phyloP scores from a whole-genome alignment of 805 yeast species.

The Metschnikowia baotianmanensis region DNA sequence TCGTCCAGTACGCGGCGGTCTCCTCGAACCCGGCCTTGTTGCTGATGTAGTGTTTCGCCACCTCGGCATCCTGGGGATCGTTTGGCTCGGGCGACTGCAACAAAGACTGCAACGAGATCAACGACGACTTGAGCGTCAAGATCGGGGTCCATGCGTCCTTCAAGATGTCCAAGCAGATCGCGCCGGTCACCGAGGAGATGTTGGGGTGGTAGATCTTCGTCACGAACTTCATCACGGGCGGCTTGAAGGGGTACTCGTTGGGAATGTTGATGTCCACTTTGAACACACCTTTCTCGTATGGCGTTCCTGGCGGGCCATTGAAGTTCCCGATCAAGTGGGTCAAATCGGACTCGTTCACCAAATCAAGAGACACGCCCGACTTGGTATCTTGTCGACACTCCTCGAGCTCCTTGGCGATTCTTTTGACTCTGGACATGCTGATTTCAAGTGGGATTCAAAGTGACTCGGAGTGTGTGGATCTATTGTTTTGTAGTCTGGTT shows the following conservation, averaged over 20 bases:
- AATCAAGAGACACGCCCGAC: conserved; percentile 69
- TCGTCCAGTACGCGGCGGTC: conserved; percentile 91
- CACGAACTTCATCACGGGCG: conserved; percentile 92
- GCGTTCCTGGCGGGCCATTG: conserved; percentile 94
- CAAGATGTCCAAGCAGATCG: conserved; percentile 85
- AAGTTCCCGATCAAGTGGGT: conserved; percentile 87
- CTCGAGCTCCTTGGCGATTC: conserved; percentile 85
- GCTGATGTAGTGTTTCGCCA: conserved; percentile 79
- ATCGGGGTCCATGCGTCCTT: conserved; percentile 99
- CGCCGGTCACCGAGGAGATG: conserved; percentile 95
- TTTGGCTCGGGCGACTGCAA: conserved; percentile 94
- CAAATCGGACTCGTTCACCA: conserved; percentile 73
- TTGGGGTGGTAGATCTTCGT: conserved; percentile 96
- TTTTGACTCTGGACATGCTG: conserved; percentile 77
- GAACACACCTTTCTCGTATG: conserved; percentile 88
- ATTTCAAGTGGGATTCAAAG: background rate
- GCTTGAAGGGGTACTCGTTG: conserved; percentile 88
- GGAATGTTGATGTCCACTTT: conserved; percentile 88
- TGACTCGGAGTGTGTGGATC: background rate
- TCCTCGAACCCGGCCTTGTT: conserved; percentile 73
- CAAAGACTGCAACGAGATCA: conserved; percentile 88
- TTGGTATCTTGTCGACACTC: conserved; percentile 84
- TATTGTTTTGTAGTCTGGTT: too few species aligned
- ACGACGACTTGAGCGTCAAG: conserved; percentile 80
- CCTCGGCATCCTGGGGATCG: conserved; percentile 99